Base-by-base conservation (phyloP, 306 rosid species). In the Lotus japonicus region DNA sequence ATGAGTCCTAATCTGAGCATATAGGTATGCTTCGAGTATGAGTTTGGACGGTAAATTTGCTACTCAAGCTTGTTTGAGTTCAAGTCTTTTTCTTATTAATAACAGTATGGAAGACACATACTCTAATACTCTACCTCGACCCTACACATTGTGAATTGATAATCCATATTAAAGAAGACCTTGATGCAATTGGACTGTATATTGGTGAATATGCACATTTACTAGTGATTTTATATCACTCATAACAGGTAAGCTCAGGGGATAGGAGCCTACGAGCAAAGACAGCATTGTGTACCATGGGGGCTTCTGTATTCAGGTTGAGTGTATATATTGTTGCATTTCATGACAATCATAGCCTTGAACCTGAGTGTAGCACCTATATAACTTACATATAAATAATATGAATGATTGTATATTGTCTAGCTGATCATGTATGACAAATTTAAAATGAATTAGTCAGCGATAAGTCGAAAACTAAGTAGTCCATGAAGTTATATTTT, bases 271-370 rank as follows among this genome's bases (percentile, higher is more conserved):
- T 81, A 73, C 89, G 98, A 31, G 92, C 95, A 79, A 81, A 54
- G 75, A 67, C 84, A 82, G 98, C 98, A 66, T 72, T 94, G 81
- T 56, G 86, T 75, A 94, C 91, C 41, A 84, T 94, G 91, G 98
- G 98, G 49, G 96, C 98, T 72, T 94, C 98, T 68, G 98, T 94
- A 55, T 88, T 94, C 92, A 94, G 98, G 98, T 92, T 68, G 72
- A 58, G 52, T 56, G 11, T 54, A 43, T 78, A 28, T 56, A n/a
- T 61, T 69, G 68, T 71, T 63, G 49, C 41, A 50, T 18, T 4
- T 64, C 51, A 3, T 66, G 66, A 55, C 71, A 66, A 49, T 63
- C 53, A 5, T 50, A 5, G 46, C 58, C 58, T 57, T 43, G 65
- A 50, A 58, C 58, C 62, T 19, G 7, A 44, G 78, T 74, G 53